phyloP scores from a whole-genome alignment of 495 filamentous ascomycete genomes.

The Xylaria telfairii region DNA sequence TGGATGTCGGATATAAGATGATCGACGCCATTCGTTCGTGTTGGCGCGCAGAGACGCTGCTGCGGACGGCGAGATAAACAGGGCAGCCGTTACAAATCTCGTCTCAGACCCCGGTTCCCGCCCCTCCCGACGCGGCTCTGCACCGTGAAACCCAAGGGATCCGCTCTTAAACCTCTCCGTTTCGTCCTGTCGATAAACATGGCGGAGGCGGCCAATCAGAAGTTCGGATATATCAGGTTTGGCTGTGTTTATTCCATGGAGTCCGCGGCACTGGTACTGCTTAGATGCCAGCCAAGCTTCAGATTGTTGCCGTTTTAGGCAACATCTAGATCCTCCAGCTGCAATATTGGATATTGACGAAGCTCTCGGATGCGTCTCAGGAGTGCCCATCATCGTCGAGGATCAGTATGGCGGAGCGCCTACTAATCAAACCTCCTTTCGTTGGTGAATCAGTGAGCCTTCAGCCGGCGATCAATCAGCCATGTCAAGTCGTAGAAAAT shows the following conservation, averaged over 20 bases:
- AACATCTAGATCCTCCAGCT: background rate
- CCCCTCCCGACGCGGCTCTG: slow-evolving; percentile 16
- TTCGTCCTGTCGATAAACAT: slow-evolving; percentile 14
- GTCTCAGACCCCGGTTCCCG: slow-evolving; percentile 22
- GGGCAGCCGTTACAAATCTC: slow-evolving; percentile 16
- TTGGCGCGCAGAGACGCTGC: background rate
- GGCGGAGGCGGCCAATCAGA: slow-evolving; percentile 5
- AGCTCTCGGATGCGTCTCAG: slow-evolving; percentile 22
- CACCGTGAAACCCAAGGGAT: slow-evolving; percentile 22
- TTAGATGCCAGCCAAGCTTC: background rate
- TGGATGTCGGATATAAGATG: background rate
- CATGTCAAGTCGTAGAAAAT: background rate
- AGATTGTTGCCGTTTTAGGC: background rate
- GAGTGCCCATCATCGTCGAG: slow-evolving; percentile 11
- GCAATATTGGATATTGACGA: slow-evolving; percentile 9
- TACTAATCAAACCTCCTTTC: background rate
- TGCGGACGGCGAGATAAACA: background rate
- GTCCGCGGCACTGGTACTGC: background rate
- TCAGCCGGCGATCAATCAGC: background rate
- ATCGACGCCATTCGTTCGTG: slow-evolving; percentile 9
- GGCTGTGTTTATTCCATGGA: slow-evolving; percentile 8
- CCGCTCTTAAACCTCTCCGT: slow-evolving; percentile 6
- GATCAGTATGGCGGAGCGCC: slow-evolving; percentile 15
- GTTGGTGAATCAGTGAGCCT: background rate
- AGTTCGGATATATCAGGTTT: background rate